Evolutionary conservation across 345 rosid genomes (phyloP).

Genomic region (Punica granatum): DNA sequence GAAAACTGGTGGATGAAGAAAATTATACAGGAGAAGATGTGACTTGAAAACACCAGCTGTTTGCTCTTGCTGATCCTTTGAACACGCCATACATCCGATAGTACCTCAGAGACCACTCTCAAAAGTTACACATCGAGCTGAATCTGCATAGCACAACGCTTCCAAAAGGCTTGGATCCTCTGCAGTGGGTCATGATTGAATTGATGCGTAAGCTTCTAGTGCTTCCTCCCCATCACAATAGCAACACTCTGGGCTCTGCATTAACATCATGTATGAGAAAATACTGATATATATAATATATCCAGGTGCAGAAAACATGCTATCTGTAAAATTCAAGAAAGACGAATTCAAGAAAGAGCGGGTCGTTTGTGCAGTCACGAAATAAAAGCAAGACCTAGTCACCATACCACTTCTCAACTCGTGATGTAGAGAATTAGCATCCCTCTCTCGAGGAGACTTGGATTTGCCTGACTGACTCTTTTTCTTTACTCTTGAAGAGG

Average conservation of each 20-base stretch:
- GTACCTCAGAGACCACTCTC: no score
- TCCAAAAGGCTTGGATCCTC: neutral
- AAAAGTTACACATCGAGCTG: neutral
- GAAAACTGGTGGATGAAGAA: neutral
- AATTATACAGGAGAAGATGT: no score
- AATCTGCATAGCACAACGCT: neutral
- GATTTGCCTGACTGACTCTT: slow-evolving; percentile 29
- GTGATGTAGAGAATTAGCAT: slow-evolving; percentile 17
- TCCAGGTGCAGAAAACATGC: neutral
- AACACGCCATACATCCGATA: no score
- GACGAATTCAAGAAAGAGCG: neutral
- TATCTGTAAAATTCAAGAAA: neutral
- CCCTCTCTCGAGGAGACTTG: slow-evolving; percentile 10
- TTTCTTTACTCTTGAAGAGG: slow-evolving; percentile 45
- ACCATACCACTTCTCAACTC: slow-evolving; percentile 29
- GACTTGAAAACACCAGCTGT: no score
- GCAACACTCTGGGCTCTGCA: neutral
- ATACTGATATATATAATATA: no score
- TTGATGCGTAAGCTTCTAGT: neutral
- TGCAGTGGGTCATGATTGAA: neutral
- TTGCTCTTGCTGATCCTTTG: no score
- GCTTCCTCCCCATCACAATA: neutral
- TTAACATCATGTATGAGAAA: neutral
- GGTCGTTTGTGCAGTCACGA: neutral
- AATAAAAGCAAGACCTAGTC: neutral